A percentile compares a stretch with the other conserved stretches of the same genome.
phyloP scores from a whole-genome alignment of 441 rosid species.

The Sinapis alba region DNA sequence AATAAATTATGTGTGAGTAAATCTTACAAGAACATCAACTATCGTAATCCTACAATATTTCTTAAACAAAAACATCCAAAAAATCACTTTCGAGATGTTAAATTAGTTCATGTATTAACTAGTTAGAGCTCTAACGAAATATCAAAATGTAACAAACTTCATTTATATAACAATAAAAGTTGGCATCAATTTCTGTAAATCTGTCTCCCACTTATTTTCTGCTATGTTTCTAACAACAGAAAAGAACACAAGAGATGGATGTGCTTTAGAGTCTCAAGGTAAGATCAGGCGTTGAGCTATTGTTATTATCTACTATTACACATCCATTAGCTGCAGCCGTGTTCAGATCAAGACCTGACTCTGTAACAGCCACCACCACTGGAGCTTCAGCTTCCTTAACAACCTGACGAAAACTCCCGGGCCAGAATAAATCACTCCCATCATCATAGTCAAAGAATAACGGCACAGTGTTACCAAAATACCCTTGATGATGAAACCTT shows the following conservation, averaged over 20 bases:
- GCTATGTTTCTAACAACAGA: slow-evolving; percentile 14
- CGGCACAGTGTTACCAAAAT: slow-evolving; percentile 49
- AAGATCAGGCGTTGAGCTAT: slow-evolving; percentile 71
- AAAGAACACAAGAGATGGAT: slow-evolving; percentile 2
- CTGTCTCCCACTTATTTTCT: slow-evolving; percentile 26
- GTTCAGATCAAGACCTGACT: slow-evolving; percentile 44
- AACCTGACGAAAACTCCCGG: slow-evolving; percentile 82
- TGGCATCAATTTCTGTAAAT: slow-evolving; percentile 3
- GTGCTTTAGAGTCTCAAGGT: slow-evolving; percentile 68
- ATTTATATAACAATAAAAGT: slow-evolving; percentile 27
- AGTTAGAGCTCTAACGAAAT: neutral
- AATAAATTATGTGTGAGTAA: neutral
- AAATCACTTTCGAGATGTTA: neutral
- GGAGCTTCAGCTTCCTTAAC: slow-evolving; percentile 35
- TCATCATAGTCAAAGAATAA: slow-evolving; percentile 73
- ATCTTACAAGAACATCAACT: neutral
- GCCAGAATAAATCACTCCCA: slow-evolving; percentile 63
- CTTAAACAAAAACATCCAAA: neutral
- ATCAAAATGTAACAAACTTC: slow-evolving; percentile 19
- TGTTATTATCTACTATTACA: slow-evolving; percentile 38
- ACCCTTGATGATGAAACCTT: slow-evolving; percentile 69
- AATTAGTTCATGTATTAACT: neutral
- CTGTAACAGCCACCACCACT: slow-evolving; percentile 28
- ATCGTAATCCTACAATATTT: neutral
- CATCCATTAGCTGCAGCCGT: slow-evolving; percentile 28